phyloP scores from a whole-genome alignment of 1,139 yeast species.

The Dujonia santamariae region DNA sequence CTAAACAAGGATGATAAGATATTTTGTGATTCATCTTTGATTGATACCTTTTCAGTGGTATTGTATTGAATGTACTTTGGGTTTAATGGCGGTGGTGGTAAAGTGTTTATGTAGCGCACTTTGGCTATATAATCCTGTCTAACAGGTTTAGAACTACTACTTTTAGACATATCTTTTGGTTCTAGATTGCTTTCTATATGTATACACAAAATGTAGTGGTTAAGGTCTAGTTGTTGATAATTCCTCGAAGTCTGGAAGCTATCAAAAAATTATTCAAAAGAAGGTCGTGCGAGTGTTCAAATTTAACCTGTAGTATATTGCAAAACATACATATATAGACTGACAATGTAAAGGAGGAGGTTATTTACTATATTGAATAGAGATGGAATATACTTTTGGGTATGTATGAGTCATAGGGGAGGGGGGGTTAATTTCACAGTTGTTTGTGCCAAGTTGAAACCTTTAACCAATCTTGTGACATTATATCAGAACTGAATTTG shows the following conservation, averaged over 20 bases:
- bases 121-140: constrained; percentile 90
- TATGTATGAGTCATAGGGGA: no score
- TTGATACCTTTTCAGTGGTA: constrained; percentile 34
- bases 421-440: no score
- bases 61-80: constrained; percentile 73
- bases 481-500: no score
- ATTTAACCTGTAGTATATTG: background rate
- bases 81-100: constrained; percentile 93
- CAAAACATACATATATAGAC: background rate
- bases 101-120: constrained; percentile 76
- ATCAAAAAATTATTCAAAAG: background rate
- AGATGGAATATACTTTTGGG: no score
- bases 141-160: constrained; percentile 35
- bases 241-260: no score
- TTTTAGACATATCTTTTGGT: background rate
- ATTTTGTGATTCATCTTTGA: constrained; percentile 55
- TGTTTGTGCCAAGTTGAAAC: no score
- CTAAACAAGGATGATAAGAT: constrained; percentile 73
- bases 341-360: no score
- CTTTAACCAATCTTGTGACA: no score
- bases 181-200: no score
- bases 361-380: no score
- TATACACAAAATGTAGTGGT: no score
- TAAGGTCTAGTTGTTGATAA: no score
- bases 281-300: background rate